phyloP scores from a whole-genome alignment of 2,329 filamentous ascomycete species.

The Pleurostoma richardsiae region DNA sequence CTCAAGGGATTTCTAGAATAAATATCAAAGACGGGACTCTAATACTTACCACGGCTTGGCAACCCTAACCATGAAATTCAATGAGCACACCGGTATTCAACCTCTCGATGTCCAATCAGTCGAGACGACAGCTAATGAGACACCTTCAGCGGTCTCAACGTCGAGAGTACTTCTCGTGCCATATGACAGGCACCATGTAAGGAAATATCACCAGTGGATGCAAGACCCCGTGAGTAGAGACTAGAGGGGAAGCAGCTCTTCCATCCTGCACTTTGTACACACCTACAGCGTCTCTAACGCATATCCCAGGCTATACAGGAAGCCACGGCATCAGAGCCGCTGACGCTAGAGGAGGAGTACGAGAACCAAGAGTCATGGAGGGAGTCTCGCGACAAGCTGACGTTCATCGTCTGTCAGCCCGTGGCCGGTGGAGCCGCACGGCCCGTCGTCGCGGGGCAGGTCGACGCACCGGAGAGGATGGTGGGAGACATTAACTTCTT shows the following conservation, averaged over 20 bases:
- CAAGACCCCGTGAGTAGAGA: slow-evolving; percentile 56
- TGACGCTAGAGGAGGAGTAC: slow-evolving; percentile 78
- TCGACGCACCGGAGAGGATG: slow-evolving; percentile 55
- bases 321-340: slow-evolving; percentile 81
- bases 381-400: slow-evolving; percentile 76
- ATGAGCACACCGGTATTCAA: slow-evolving; percentile 35
- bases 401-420: slow-evolving; percentile 76
- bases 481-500: slow-evolving; percentile 80
- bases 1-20: not conserved
- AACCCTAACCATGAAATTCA: slow-evolving; percentile 32
- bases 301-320: slow-evolving; percentile 62
- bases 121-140: not conserved
- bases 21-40: not conserved
- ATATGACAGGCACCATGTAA: slow-evolving; percentile 77
- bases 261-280: too few species aligned
- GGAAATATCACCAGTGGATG: slow-evolving; percentile 88
- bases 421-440: slow-evolving; percentile 5
- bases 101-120: too few species aligned
- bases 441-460: slow-evolving; percentile 28
- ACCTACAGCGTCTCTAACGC: not conserved
- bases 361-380: slow-evolving; percentile 90
- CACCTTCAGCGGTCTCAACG: slow-evolving; percentile 58
- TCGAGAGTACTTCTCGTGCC: slow-evolving; percentile 70
- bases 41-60: too few species aligned
- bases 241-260: too few species aligned